Conservation (phyloP, 768 basidiomycete species). For the Amanita rimosa region DNA sequence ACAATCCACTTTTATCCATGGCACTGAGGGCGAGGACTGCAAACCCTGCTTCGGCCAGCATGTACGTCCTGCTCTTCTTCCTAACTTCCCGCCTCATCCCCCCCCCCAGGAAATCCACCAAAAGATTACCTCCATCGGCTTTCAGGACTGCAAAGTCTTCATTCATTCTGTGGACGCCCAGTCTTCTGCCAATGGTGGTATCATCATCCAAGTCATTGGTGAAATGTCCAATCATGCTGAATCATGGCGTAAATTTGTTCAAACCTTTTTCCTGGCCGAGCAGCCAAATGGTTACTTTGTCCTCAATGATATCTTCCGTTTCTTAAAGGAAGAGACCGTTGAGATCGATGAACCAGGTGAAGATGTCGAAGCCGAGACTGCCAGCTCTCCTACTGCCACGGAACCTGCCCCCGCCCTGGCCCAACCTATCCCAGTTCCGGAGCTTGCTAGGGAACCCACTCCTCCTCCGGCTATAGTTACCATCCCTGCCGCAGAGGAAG, state of each 20-base stretch:
- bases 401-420: constrained; percentile 14
- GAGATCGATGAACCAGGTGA: constrained; percentile 61
- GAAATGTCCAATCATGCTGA: constrained; percentile 94
- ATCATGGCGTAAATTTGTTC: constrained; percentile 96
- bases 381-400: constrained; percentile 22
- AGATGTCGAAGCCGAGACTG: constrained; percentile 17
- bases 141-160: constrained; percentile 96
- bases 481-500: constrained; percentile 29
- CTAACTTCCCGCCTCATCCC: background rate
- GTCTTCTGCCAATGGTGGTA: constrained; percentile 87
- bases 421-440: constrained; percentile 24
- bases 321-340: constrained; percentile 90
- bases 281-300: constrained; percentile 99
- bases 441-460: constrained; percentile 17
- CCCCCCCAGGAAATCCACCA: constrained; percentile 81
- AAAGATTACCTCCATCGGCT: constrained; percentile 89
- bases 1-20: constrained; percentile 93
- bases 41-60: constrained; percentile 88
- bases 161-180: constrained; percentile 98
- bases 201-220: constrained; percentile 98
- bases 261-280: constrained; percentile 99
- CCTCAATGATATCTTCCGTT: constrained; percentile 99
- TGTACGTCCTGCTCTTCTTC: constrained; percentile 33
- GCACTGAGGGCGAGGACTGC: constrained; percentile 91
- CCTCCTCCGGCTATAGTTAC: constrained; percentile 25